These are phyloP conservation scores for Penicillium paradoxum DNA, from an alignment of 495 filamentous ascomycete species.

Conservation along the genomic window DNA sequence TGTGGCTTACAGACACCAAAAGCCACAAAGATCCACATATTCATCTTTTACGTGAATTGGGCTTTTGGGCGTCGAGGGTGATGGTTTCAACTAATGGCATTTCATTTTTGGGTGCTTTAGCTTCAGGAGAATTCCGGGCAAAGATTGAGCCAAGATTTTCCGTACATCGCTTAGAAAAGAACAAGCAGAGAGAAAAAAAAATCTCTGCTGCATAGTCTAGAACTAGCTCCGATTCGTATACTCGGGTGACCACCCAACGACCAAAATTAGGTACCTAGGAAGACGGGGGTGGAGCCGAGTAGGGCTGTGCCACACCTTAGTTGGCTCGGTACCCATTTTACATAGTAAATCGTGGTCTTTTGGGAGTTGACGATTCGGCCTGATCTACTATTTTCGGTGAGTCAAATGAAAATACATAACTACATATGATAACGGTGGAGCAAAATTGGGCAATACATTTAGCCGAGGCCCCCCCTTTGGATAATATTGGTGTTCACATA, in stretches of 20 bases:
- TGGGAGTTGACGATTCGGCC: slow-evolving; percentile 1
- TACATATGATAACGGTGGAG: no score
- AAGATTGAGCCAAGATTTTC: not conserved
- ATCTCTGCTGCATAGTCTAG: not conserved
- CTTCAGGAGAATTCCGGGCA: not conserved
- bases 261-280: slow-evolving; percentile 16
- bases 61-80: not conserved
- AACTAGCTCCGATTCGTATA: slow-evolving; percentile 6
- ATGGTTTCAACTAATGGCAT: not conserved
- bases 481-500: not conserved
- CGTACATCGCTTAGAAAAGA: slow-evolving; percentile 1
- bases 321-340: not conserved
- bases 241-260: slow-evolving; percentile 6
- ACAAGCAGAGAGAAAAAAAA: not conserved
- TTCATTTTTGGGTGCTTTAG: not conserved
- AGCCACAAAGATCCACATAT: slow-evolving; percentile 2
- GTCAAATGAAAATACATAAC: not conserved
- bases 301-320: slow-evolving; percentile 27
- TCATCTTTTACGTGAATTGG: not conserved
- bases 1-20: slow-evolving; percentile 5
- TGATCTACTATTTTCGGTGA: slow-evolving; percentile 1
- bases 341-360: not conserved
- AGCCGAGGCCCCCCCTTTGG: not conserved
- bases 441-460: no score
- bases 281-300: slow-evolving; percentile 9